Base-by-base conservation (phyloP, 345 rosid genomes). In the Eutrema yunnanense region DNA sequence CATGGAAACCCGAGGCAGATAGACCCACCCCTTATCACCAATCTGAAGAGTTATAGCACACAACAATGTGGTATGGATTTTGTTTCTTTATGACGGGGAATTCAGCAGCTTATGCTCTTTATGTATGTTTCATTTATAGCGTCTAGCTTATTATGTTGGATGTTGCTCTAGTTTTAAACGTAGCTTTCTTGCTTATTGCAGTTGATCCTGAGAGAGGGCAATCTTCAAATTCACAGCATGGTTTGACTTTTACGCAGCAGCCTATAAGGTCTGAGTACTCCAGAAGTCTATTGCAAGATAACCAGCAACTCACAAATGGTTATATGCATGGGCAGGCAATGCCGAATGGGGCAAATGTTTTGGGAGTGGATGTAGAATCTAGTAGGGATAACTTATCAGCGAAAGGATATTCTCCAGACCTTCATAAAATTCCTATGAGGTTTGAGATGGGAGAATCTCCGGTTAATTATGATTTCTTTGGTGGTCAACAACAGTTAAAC, bases 151-250 rank as follows among this genome's bases (percentile, higher is more conserved):
- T 52, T 62, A 11, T 27, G 32, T n/a, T 50, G 64, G 46, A 73
- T 67, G 38, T 58, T 71, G 7, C 63, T 48, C 5, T 41, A 47
- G 46, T 56, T 36, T 50, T 56, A 71, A 82, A 48, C 6, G 2
- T 57, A 61, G 48, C 36, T 79, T 76, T 81, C 75, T 58, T 75
- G 50, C 61, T 84, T 79, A 29, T 55, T 68, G 29, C 76, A 85
- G 95, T 82, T 83, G 96, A 88, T 80, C 72, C 82, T 43, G 92
- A 83, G 62, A 81, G 81, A 79, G 80, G 81, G 53, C 88, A 82
- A 33, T 80, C 90, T 60, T 84, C 87, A 74, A 75, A 73, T 42
- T 49, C 82, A 73, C 85, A 83, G 56, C 88, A 86, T 77, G 92
- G 86, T 52, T 48, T 87, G 71, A 82, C 71, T 71, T 78, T 81